Evolutionary conservation across 2,329 filamentous ascomycete genomes (phyloP).

Genomic region (Aureobasidium sp.): DNA sequence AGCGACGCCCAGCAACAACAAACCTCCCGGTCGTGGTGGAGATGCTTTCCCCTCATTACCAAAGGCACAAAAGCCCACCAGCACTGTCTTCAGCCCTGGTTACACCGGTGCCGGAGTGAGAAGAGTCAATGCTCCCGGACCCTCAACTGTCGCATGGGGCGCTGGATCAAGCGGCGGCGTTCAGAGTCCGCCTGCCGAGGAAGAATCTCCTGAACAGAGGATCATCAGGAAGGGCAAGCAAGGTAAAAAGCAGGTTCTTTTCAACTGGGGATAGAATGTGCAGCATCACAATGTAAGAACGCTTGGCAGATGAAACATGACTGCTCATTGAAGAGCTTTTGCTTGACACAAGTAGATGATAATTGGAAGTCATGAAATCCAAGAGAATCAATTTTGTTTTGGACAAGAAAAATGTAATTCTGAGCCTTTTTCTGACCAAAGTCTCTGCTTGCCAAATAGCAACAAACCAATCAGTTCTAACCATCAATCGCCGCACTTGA

Average conservation of each 20-base stretch:
- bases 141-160: conserved; percentile 35
- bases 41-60: conserved; percentile 81
- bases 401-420: too few species aligned
- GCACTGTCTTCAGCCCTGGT: conserved; percentile 45
- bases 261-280: conserved; percentile 40
- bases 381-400: too few species aligned
- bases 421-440: too few species aligned
- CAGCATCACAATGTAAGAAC: too few species aligned
- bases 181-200: conserved; percentile 23
- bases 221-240: conserved; percentile 43
- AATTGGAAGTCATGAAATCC: too few species aligned
- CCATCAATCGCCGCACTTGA: too few species aligned
- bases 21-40: conserved; percentile 24
- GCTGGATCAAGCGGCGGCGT: conserved; percentile 22
- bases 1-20: conserved; percentile 24
- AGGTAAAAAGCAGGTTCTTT: conserved; percentile 45
- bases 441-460: too few species aligned
- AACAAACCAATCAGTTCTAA: too few species aligned
- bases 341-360: too few species aligned
- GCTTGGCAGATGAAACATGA: too few species aligned
- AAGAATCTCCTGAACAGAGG: conserved; percentile 20
- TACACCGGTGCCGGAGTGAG: conserved; percentile 41
- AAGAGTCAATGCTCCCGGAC: conserved; percentile 35
- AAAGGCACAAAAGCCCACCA: conserved; percentile 62
- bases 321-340: too few species aligned